Evolutionary conservation across 192 early-diverging fungal species (phyloP), one percentile per base, ranked within the genome.

Genomic region (Rhizophagus clarus): DNA sequence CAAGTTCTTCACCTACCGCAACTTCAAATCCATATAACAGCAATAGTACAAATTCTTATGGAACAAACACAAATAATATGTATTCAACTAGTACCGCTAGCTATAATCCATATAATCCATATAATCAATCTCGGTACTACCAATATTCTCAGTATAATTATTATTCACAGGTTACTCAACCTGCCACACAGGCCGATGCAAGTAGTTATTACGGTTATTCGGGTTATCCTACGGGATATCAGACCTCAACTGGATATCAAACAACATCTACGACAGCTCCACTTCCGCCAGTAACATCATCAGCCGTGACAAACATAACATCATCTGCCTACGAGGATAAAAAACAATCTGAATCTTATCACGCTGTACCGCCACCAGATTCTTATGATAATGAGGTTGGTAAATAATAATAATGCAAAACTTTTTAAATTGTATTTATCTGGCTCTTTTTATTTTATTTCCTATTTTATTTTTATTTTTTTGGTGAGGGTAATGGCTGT

Each of bases 321-420:
- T 22, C 56, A n/a, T 61, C 60, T 8, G 3, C 31, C 6, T 75
- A 75, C 28, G 74, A 75, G 22, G 74, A 75, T 34, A 61, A 75
- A 37, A 75, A 75, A 15, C 47, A 75, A 31, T 4, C 22, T 61
- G 12, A 31, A 61, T 75, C 74, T 66, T 77, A 77, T 67, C 76
- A 77, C 51, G 76, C 76, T 17, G 76, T 77, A 8, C 76, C 76
- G 9, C 76, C 76, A 49, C 76, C 76, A 26, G 76, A 77, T n/a
- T 77, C 45, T n/a, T 77, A 77, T 77, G 76, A 77, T 34, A 75
- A 34, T 68, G 76, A 77, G 76, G 76, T 77, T 77, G 45, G 76
- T 77, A 66, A 67, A 66, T 77, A 17, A 42, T 20, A 45, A 28
- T 37, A 42, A 29, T 17, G 40, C 24, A 56, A 22, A 22, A 11